phyloP scores from a whole-genome alignment of 805 yeast genomes.

The Starmerella potacharoeniae region DNA sequence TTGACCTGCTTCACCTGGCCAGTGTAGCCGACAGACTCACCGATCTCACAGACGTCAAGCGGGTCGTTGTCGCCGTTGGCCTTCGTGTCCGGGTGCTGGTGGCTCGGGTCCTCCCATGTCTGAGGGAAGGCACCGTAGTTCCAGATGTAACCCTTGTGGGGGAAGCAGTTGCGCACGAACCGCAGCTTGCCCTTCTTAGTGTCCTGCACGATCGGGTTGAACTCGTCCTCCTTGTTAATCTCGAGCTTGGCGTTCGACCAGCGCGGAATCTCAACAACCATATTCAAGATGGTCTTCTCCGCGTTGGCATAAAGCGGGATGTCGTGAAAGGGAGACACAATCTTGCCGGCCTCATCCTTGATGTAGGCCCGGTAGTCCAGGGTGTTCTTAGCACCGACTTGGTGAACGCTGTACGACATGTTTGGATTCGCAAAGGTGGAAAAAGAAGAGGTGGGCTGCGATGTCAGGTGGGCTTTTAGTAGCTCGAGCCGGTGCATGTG shows the following conservation, averaged over 20 bases:
- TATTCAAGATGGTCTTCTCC: conserved; percentile 74
- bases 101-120: conserved; percentile 95
- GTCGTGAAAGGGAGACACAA: conserved; percentile 91
- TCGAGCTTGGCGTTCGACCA: conserved; percentile 98
- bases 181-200: conserved; percentile 94
- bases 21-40: conserved; percentile 42
- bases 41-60: conserved; percentile 85
- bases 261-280: conserved; percentile 95
- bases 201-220: conserved; percentile 95
- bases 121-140: conserved; percentile 99
- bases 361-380: conserved; percentile 84
- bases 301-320: conserved; percentile 88
- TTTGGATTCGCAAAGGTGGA: conserved; percentile 3
- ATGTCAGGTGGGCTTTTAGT: conserved; percentile 12
- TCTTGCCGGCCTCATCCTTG: conserved; percentile 78
- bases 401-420: conserved; percentile 62
- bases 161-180: conserved; percentile 95
- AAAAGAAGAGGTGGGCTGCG: conserved; percentile 1
- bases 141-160: conserved; percentile 96
- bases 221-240: conserved; percentile 66
- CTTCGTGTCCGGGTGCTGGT: conserved; percentile 35
- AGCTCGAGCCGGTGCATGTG: conserved; percentile 14
- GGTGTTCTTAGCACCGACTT: conserved; percentile 91
- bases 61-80: conserved; percentile 89
- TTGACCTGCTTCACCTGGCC: conserved; percentile 81